Evolutionary conservation across 306 rosid species (phyloP).

Genomic region (Amphicarpaea edgeworthii): DNA sequence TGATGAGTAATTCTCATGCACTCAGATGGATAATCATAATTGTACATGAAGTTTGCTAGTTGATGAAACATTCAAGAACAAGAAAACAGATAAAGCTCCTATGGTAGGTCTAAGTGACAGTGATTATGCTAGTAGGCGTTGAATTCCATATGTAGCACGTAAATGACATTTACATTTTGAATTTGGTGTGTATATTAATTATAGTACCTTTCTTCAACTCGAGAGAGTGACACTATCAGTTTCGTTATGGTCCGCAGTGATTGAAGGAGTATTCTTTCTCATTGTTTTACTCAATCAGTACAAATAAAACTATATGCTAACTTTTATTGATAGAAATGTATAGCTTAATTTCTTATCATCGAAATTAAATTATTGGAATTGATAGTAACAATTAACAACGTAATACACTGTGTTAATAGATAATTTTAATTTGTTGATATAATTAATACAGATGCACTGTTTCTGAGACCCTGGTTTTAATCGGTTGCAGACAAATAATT

Average conservation of each 20-base stretch:
- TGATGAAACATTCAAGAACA: slow-evolving; percentile 37
- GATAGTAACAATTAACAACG: neutral
- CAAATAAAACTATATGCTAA: too few species aligned
- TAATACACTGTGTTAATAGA: too few species aligned
- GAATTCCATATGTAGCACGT: neutral
- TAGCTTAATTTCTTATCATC: neutral
- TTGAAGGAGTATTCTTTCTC: too few species aligned
- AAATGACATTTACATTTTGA: neutral
- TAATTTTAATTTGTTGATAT: too few species aligned
- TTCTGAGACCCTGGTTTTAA: neutral
- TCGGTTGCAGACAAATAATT: neutral
- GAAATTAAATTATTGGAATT: neutral
- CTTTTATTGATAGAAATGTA: too few species aligned
- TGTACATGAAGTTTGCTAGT: slow-evolving; percentile 35
- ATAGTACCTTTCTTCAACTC: neutral
- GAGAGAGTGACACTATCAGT: neutral
- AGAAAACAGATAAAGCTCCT: slow-evolving; percentile 5
- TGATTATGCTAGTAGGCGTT: slow-evolving; percentile 19
- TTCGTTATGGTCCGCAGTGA: neutral
- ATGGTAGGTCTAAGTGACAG: neutral
- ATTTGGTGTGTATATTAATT: neutral
- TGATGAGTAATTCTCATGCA: neutral
- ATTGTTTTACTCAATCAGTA: too few species aligned
- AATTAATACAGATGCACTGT: neutral
- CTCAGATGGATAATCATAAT: slow-evolving; percentile 8